A percentile compares a stretch with the other conserved stretches of the same genome.
Evolutionary conservation across 129 eudicot genomes (phyloP).

Genomic region (Chrysanthemum lavandulifolium): DNA sequence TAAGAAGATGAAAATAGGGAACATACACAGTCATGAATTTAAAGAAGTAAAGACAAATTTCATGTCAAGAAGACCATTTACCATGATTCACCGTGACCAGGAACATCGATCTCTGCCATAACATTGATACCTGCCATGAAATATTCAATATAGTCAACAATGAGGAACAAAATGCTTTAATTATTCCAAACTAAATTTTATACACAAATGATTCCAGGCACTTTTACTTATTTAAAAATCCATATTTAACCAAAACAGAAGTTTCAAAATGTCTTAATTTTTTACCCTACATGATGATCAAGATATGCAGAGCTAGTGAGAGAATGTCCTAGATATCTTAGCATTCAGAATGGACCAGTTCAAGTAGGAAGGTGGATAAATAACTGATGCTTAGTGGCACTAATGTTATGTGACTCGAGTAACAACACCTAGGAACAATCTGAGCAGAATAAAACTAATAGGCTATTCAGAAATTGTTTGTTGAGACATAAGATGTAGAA

Average conservation of each 20-base stretch:
- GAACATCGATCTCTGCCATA: slow-evolving; percentile 98
- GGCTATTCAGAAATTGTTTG: slow-evolving; percentile 20
- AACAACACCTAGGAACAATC: too few species aligned
- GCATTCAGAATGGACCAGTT: neutral
- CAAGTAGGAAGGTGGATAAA: slow-evolving; percentile 12
- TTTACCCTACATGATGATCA: too few species aligned
- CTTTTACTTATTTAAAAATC: slow-evolving; percentile 10
- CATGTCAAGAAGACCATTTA: slow-evolving; percentile 27
- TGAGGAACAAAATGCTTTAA: neutral
- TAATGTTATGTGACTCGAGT: neutral
- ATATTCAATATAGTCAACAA: slow-evolving; percentile 10
- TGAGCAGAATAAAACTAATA: neutral
- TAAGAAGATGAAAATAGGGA: neutral
- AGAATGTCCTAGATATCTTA: neutral
- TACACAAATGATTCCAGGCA: neutral
- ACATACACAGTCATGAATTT: slow-evolving; percentile 10
- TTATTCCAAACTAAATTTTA: neutral
- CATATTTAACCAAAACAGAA: slow-evolving; percentile 6
- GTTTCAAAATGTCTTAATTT: too few species aligned
- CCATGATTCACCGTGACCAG: slow-evolving; percentile 99
- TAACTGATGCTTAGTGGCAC: neutral
- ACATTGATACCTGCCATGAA: slow-evolving; percentile 74
- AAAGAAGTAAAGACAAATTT: slow-evolving; percentile 7
- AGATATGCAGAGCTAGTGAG: too few species aligned
- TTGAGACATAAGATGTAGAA: slow-evolving; percentile 13